phyloP scores from a whole-genome alignment of 2,329 filamentous ascomycete species.

The Colletotrichum sansevieriae region DNA sequence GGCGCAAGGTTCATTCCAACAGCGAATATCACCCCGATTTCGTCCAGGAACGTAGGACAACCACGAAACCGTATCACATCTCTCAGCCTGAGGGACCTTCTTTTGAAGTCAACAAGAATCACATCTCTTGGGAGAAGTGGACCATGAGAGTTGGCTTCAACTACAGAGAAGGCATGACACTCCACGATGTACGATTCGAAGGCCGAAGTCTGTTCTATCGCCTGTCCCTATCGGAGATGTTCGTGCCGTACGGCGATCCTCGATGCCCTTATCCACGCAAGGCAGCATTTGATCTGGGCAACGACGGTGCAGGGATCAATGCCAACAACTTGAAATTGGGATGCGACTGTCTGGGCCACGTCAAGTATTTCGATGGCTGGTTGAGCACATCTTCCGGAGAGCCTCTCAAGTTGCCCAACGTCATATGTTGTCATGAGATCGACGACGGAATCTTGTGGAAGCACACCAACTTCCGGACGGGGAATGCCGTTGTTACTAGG shows the following conservation, averaged over 20 bases:
- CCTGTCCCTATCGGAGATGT: constrained; percentile 77
- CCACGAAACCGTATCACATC: constrained; percentile 55
- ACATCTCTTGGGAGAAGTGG: constrained; percentile 74
- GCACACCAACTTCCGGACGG: constrained; percentile 73
- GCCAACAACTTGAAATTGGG: constrained; percentile 76
- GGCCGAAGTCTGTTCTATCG: constrained; percentile 76
- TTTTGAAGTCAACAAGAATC: constrained; percentile 58
- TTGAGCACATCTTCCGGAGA: constrained; percentile 50
- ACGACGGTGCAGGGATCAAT: constrained; percentile 73
- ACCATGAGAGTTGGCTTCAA: constrained; percentile 77
- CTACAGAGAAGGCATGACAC: constrained; percentile 75
- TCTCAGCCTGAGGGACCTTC: constrained; percentile 54
- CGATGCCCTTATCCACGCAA: constrained; percentile 75
- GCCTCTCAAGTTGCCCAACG: constrained; percentile 50
- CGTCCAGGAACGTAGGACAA: constrained; percentile 44
- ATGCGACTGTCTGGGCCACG: constrained; percentile 77
- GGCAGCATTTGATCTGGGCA: constrained; percentile 78
- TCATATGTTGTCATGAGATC: constrained; percentile 57
- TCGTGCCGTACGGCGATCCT: constrained; percentile 73
- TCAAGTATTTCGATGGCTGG: constrained; percentile 57
- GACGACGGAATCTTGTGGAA: constrained; percentile 73
- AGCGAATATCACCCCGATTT: constrained; percentile 51
- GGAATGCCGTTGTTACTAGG: constrained; percentile 53
- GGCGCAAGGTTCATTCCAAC: constrained; percentile 53
- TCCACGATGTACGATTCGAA: constrained; percentile 78